These are phyloP conservation scores for Leccinum fallax DNA, from an alignment of 1,284 basidiomycete genomes.

Conservation along the genomic window DNA sequence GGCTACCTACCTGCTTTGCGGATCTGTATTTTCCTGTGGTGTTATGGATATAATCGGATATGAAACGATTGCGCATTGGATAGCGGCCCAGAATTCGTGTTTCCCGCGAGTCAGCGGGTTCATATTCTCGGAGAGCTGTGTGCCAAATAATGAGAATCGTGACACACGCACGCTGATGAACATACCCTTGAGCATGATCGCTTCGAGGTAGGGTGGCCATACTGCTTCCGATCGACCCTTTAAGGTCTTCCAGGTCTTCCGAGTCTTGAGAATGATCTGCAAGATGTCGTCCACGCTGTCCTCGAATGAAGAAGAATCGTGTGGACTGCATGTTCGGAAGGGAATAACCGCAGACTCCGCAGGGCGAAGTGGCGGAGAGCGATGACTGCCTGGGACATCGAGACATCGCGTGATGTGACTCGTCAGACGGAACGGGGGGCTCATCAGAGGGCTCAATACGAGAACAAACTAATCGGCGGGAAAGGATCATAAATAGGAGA, in stretches of 20 bases:
- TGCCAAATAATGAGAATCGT: conserved; percentile 21
- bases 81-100: conserved; percentile 70
- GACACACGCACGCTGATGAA: conserved; percentile 6
- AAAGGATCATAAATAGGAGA: conserved; percentile 31
- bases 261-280: conserved; percentile 63
- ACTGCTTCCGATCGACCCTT: conserved; percentile 66
- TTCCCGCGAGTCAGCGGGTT: conserved; percentile 67
- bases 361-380: conserved; percentile 1
- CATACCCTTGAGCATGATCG: conserved; percentile 70
- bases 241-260: conserved; percentile 75
- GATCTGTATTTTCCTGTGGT: conserved; percentile 65
- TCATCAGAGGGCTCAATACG: conserved; percentile 19
- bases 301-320: conserved; percentile 12
- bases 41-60: conserved; percentile 67
- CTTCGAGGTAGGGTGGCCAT: conserved; percentile 77
- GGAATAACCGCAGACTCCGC: conserved; percentile 10
- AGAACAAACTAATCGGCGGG: conserved; percentile 1
- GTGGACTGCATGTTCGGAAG: conserved; percentile 10
- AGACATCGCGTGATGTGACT: conserved; percentile 7
- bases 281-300: conserved; percentile 48
- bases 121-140: conserved; percentile 57
- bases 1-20: conserved; percentile 73
- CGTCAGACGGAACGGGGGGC: conserved; percentile 3
- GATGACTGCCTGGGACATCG: background rate
- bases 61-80: conserved; percentile 73